These are phyloP conservation scores for Glaciozyma martinii DNA, from an alignment of 768 basidiomycete species.

Conservation along the genomic window DNA sequence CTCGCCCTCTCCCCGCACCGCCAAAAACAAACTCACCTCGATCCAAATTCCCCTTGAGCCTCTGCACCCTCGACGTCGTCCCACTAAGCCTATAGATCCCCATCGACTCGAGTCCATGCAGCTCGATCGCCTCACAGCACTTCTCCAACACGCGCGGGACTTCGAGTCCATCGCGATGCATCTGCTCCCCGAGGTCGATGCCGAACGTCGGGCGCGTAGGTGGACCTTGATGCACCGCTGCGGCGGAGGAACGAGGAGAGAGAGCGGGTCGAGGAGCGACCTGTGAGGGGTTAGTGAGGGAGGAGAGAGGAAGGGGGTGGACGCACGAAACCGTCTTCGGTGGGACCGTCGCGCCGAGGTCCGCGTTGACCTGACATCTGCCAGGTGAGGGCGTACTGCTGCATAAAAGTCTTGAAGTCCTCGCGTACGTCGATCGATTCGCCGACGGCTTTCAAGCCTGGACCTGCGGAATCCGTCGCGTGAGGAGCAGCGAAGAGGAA, in stretches of 20 bases:
- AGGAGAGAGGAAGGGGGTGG: not conserved
- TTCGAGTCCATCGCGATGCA: constrained; percentile 80
- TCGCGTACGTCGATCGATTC: constrained; percentile 88
- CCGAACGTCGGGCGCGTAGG: constrained; percentile 67
- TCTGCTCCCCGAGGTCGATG: constrained; percentile 83
- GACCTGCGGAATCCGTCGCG: constrained; percentile 40
- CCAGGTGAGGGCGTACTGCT: constrained; percentile 88
- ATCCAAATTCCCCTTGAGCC: constrained; percentile 73
- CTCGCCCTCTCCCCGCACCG: not conserved
- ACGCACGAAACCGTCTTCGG: constrained; percentile 81
- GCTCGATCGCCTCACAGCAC: constrained; percentile 86
- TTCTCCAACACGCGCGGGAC: constrained; percentile 79
- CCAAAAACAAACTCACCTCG: constrained; percentile 52
- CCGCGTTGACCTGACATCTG: constrained; percentile 50
- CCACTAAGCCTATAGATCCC: constrained; percentile 94
- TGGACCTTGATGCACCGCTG: constrained; percentile 17
- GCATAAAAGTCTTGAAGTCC: constrained; percentile 96
- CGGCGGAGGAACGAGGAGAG: constrained; percentile 27
- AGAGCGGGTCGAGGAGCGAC: constrained; percentile 33
- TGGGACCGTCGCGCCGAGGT: constrained; percentile 78
- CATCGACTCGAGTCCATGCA: constrained; percentile 67
- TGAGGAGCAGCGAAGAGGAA: not conserved
- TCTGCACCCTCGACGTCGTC: constrained; percentile 73
- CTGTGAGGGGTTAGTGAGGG: constrained; percentile 34
- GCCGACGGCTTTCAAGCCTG: constrained; percentile 73